Evolutionary conservation across 257 asterid species (phyloP).

Genomic region (Ligustrum vulgare): DNA sequence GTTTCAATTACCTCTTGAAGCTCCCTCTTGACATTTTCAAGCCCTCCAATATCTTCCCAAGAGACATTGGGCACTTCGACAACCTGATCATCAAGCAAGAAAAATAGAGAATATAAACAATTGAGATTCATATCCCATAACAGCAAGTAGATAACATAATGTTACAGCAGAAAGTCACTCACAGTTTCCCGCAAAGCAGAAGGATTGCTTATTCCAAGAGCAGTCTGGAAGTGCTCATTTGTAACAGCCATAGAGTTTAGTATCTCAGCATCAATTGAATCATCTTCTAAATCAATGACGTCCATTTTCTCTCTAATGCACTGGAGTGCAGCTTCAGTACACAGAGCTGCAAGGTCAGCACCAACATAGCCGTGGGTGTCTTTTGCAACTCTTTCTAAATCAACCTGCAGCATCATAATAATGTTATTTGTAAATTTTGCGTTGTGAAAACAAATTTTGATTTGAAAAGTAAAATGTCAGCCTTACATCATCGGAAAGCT

Average conservation of each 20-base stretch:
- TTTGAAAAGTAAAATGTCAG: conserved; percentile 11
- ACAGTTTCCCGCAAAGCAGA: conserved; percentile 61
- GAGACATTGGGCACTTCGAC: conserved; percentile 51
- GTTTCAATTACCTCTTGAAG: conserved; percentile 48
- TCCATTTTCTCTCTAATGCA: conserved; percentile 67
- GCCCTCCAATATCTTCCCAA: conserved; percentile 62
- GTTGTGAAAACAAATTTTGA: neutral
- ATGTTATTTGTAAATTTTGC: neutral
- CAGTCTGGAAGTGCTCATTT: conserved; percentile 61
- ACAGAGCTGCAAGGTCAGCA: conserved; percentile 66
- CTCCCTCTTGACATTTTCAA: conserved; percentile 55
- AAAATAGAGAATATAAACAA: neutral
- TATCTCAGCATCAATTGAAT: conserved; percentile 56
- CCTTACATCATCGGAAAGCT: conserved; percentile 50
- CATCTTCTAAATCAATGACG: conserved; percentile 58
- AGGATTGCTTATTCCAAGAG: conserved; percentile 69
- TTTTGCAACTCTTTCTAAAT: conserved; percentile 50
- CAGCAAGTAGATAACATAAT: neutral
- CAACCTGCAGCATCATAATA: conserved; percentile 39
- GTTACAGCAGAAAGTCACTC: conserved; percentile 25
- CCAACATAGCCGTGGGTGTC: conserved; percentile 59
- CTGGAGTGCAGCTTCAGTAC: conserved; percentile 64
- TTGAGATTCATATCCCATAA: conserved; percentile 5
- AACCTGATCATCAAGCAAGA: conserved; percentile 32
- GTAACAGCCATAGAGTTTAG: conserved; percentile 61